Conservation (phyloP, 495 filamentous ascomycete genomes). For the Elaphomyces granulatus region DNA sequence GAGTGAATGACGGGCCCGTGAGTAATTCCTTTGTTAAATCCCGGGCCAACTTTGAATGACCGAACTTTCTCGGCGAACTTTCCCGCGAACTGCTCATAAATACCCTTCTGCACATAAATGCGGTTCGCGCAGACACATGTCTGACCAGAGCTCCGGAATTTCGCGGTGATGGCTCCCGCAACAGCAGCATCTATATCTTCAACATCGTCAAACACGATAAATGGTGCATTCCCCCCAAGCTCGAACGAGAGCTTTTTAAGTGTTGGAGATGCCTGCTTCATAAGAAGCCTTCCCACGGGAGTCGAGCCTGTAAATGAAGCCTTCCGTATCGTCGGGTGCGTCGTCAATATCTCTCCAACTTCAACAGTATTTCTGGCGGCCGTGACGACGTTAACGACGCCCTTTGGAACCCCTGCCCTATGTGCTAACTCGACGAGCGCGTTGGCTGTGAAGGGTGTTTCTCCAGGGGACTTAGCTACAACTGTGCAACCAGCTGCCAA, state of each 20-base stretch:
- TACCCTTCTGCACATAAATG: conserved; percentile 26
- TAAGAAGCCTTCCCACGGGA: conserved; percentile 34
- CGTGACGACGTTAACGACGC: conserved; percentile 36
- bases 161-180: conserved; percentile 27
- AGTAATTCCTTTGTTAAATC: conserved; percentile 46
- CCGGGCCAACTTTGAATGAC: conserved; percentile 51
- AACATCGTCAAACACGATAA: conserved; percentile 40
- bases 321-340: conserved; percentile 28
- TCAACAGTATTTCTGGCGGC: conserved; percentile 28
- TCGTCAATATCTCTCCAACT: conserved; percentile 27
- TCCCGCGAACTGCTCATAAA: conserved; percentile 20
- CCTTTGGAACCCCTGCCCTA: conserved; percentile 35
- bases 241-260: conserved; percentile 40
- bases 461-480: conserved; percentile 34
- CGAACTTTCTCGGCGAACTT: conserved; percentile 49
- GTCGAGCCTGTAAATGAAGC: conserved; percentile 40
- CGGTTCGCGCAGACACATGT: conserved; percentile 38
- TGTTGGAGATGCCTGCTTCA: conserved; percentile 31
- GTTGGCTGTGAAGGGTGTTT: conserved; percentile 34
- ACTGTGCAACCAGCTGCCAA: conserved; percentile 39
- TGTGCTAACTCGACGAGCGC: conserved; percentile 33
- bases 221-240: conserved; percentile 40
- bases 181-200: conserved; percentile 33
- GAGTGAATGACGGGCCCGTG: conserved; percentile 67
- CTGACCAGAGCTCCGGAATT: conserved; percentile 37